Evolutionary conservation across 345 rosid species (phyloP), one percentile per base, ranked within the genome.

Genomic region (Mallotus nudiflorus): DNA sequence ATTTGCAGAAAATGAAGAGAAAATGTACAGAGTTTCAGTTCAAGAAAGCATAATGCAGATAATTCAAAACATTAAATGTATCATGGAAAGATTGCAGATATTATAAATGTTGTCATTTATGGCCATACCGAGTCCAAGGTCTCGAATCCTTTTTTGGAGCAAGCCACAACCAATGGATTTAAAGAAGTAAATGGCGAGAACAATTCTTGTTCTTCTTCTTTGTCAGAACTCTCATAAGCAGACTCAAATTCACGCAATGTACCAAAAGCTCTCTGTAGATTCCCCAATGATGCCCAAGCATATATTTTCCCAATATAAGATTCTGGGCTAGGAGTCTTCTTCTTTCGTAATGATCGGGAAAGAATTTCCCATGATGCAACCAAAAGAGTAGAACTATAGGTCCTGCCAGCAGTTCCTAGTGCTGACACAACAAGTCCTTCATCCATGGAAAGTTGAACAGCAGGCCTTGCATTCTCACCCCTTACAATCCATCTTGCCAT

Each of bases 181-280:
- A 95, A 70, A 14, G 90, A 89, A 74, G 90, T 86, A 74, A 95
- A 95, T 39, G 99, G 99, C 10, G 96, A 95, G 73, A 95, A 88
- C 73, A 89, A 14, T 72, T 90, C 97, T 81, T 81, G 90, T 62
- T 61, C 75, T 53, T 64, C 51, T 78, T 87, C 83, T 55, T 73
- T 77, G 51, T 39, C 78, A 54, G 75, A 69, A 72, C 71, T 80
- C 14, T 74, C 87, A 73, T 86, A 81, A 50, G 91, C 71, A 68
- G 88, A 35, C 85, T 95, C 99, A 73, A 92, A 84, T 68, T 89
- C 94, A 39, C 73, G 80, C 67, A 95, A 82, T 2, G 97, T 75
- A 62, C 68, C 69, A 81, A 95, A 88, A 74, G 98, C 88, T 76
- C 79, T 89, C 53, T 81, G 89, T 33, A 92, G 83, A 80, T 87